Evolutionary conservation across 2,329 filamentous ascomycete genomes (phyloP).

Genomic region (Alternaria sp.): DNA sequence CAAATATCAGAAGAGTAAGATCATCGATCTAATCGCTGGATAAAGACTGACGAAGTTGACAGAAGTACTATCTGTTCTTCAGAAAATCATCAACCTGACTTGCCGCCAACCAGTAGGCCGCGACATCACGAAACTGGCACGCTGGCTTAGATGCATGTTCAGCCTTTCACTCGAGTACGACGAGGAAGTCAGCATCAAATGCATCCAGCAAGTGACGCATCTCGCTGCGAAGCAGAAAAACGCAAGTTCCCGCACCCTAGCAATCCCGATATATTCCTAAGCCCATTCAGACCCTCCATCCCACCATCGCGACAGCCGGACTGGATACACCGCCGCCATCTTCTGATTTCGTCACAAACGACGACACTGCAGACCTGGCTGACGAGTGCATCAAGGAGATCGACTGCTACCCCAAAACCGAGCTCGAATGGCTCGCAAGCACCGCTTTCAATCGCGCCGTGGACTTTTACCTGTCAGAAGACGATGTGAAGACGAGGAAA

Average conservation of each 20-base stretch:
- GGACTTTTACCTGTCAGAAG: slow-evolving; percentile 60
- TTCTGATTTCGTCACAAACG: slow-evolving; percentile 12
- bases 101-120: slow-evolving; percentile 62
- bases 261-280: slow-evolving; percentile 3
- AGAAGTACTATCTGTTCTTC: slow-evolving; percentile 53
- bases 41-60: slow-evolving; percentile 9
- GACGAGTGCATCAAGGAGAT: slow-evolving; percentile 42
- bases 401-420: slow-evolving; percentile 65
- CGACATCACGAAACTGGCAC: slow-evolving; percentile 67
- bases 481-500: slow-evolving; percentile 61
- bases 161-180: slow-evolving; percentile 68
- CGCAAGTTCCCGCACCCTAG: slow-evolving; percentile 27
- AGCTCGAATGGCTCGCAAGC: slow-evolving; percentile 78
- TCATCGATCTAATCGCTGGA: slow-evolving; percentile 24
- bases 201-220: slow-evolving; percentile 67
- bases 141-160: slow-evolving; percentile 81
- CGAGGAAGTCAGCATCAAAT: slow-evolving; percentile 61
- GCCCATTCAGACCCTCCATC: slow-evolving; percentile 1
- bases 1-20: slow-evolving; percentile 42
- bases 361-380: slow-evolving; percentile 20
- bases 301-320: not conserved
- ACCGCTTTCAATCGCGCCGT: slow-evolving; percentile 68
- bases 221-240: slow-evolving; percentile 36
- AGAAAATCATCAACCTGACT: slow-evolving; percentile 73
- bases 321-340: slow-evolving; percentile 24